A percentile compares a stretch with the other conserved stretches of the same genome.
These are phyloP conservation scores for Nicotiana benthamiana DNA, from an alignment of 257 asterid species.

Conservation along the genomic window DNA sequence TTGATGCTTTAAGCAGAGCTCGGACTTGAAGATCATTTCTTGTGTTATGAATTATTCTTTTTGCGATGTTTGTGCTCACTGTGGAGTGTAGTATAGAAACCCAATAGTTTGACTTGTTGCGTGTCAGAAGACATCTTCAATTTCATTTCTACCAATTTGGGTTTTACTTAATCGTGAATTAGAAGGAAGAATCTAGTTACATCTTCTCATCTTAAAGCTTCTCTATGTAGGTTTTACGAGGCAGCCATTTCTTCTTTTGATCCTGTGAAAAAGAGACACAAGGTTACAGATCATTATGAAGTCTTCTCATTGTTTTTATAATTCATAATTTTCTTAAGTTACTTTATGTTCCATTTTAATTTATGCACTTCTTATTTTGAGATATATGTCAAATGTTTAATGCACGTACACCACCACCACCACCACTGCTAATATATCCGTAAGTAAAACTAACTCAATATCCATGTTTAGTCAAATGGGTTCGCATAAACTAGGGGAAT, in stretches of 20 bases:
- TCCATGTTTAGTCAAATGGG: neutral
- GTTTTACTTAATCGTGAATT: neutral
- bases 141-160: neutral
- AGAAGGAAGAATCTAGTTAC: neutral
- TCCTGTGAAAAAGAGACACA: constrained; percentile 38
- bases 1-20: neutral
- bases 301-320: neutral
- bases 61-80: neutral
- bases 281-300: constrained; percentile 16
- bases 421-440: neutral
- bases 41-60: too few relatives aligned
- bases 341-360: neutral
- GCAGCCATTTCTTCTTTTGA: constrained; percentile 41
- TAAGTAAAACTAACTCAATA: neutral
- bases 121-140: neutral
- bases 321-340: neutral
- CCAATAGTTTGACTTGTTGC: neutral
- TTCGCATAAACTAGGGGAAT: neutral
- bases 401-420: neutral
- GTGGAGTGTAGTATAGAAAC: neutral
- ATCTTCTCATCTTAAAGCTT: constrained; percentile 12
- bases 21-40: too few relatives aligned
- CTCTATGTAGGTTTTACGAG: constrained; percentile 42
- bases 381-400: neutral
- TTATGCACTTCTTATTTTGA: neutral